Evolutionary conservation across 2,329 filamentous ascomycete species (phyloP), one percentile per base, ranked within the genome.

Genomic region (Fusarium zealandicum): DNA sequence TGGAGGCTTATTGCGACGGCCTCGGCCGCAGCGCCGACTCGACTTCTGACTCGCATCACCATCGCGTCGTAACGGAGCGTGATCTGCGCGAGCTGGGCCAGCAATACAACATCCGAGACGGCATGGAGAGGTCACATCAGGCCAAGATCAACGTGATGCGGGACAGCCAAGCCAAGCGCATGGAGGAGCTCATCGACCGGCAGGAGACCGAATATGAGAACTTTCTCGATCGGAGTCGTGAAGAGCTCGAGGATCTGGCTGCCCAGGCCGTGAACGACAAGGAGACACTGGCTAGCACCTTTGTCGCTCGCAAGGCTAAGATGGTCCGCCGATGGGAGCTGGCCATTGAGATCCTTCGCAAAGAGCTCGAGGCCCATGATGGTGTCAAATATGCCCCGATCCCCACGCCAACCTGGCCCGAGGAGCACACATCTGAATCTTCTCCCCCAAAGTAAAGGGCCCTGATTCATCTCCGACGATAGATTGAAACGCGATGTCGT

Each of bases 1-100:
- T 88, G 85, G 84, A 88, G 63, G 84, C 83, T 6, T 88, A 88
- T 68, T 87, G 84, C 63, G 78, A 84, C 54, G 79, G 79, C 4
- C 70, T 82, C 2, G 81, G 80, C 4, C 75, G 75, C 27, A 75
- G 69, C 18, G 70, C 72, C 2, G 71, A 64, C 28, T 63, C 69
- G 1, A 61, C 69, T 20, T 40, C 58, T 5, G 27, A 31, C 16
- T 36, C 31, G 7, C 46, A 81, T 69, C 81, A 82, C 4, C 72
- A 74, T 1, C 75, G 85, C 7, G 72, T 80, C 1, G 82, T 88
- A 13, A 88, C 85, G 2, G 82, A 86, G 64, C 77, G 80, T 38
- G 82, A 88, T 59, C 72, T 85, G 16, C 78, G 81, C 28, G 82
- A 86, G 65, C 75, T 87, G 4, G 80, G 80, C 9, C 82, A 85